Evolutionary conservation across 2,329 filamentous ascomycete genomes (phyloP).

Genomic region (Penicillium sumatraense): DNA sequence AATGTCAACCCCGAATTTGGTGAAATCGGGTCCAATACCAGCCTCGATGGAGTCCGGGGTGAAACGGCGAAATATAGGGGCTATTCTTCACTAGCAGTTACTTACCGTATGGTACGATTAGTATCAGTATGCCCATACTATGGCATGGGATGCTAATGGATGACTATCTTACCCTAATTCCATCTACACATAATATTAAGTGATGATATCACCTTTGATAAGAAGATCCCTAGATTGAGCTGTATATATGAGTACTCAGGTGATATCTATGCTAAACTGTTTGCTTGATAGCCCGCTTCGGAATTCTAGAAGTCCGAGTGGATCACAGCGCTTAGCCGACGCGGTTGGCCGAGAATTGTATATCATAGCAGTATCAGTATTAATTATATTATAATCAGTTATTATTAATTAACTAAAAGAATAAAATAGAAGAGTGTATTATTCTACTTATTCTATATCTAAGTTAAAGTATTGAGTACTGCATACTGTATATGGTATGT

Average conservation of each 20-base stretch:
- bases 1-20: neutral
- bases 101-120: neutral
- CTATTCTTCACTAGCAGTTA: too few species aligned
- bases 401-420: too few species aligned
- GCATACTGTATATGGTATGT: neutral
- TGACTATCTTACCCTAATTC: too few species aligned
- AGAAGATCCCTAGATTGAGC: too few species aligned
- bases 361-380: neutral
- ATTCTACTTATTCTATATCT: neutral
- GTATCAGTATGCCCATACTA: too few species aligned
- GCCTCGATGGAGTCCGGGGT: neutral
- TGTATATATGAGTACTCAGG: too few species aligned
- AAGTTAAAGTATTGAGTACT: neutral
- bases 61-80: neutral
- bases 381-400: neutral
- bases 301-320: neutral
- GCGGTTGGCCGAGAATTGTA: neutral
- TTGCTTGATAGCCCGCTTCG: too few species aligned
- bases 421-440: too few species aligned
- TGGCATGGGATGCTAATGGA: too few species aligned
- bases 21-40: neutral
- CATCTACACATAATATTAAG: too few species aligned
- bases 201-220: too few species aligned
- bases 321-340: conserved; percentile 13
- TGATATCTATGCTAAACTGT: too few species aligned